phyloP scores from a whole-genome alignment of 163 green algal genomes.

The Chlamydomonas reinhardtii region DNA sequence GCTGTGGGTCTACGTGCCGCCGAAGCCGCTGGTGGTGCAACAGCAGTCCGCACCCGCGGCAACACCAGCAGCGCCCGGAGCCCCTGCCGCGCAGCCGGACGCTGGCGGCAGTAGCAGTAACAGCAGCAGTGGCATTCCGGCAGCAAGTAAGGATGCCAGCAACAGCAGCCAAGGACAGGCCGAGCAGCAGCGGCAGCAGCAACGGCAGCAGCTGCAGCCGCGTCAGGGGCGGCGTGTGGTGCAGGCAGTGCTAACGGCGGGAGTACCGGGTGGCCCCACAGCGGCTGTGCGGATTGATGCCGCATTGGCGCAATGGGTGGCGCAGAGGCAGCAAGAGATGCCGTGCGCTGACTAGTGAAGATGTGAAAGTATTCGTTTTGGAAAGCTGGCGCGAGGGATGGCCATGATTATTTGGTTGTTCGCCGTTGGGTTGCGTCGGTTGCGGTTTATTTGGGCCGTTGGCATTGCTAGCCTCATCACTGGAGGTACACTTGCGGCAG shows the following conservation, averaged over 20 bases:
- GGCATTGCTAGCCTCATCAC: too few species aligned
- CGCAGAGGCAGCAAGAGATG: conserved; percentile 4
- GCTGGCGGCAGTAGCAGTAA: background rate
- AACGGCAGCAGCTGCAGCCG: background rate
- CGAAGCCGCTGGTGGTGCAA: background rate
- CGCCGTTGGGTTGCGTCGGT: too few species aligned
- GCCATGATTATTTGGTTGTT: too few species aligned
- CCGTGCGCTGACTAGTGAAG: background rate
- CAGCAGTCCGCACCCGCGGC: too few species aligned
- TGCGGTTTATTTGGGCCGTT: too few species aligned
- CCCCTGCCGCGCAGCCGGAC: too few species aligned
- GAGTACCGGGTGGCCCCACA: conserved; percentile 1
- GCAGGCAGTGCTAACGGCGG: conserved; percentile 36
- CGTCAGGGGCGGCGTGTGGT: background rate
- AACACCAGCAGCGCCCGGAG: background rate
- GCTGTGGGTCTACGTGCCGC: conserved; percentile 40
- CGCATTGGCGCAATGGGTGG: background rate
- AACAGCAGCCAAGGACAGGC: too few species aligned
- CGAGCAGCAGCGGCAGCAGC: background rate
- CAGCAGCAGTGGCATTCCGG: too few species aligned
- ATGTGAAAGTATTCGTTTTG: too few species aligned
- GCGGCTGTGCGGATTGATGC: conserved; percentile 18
- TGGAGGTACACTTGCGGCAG: too few species aligned
- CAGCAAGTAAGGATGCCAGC: too few species aligned
- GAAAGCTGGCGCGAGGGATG: too few species aligned